These are phyloP conservation scores for Aspergillus ochraceoroseus DNA, from an alignment of 2,329 filamentous ascomycete species.

Conservation along the genomic window DNA sequence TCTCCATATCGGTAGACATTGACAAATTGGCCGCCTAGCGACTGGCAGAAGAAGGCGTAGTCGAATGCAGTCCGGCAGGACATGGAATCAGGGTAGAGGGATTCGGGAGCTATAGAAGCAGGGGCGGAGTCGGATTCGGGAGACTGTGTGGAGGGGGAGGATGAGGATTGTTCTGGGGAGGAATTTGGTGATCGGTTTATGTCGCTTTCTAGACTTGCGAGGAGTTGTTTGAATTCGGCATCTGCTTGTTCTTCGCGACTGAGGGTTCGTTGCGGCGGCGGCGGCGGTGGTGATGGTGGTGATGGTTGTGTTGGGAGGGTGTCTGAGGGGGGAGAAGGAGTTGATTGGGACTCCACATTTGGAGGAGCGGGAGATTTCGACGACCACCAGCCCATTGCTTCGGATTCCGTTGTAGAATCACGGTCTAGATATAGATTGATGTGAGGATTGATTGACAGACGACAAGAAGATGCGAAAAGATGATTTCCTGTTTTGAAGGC, in stretches of 20 bases:
- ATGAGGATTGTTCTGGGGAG: slow-evolving; percentile 13
- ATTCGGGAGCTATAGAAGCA: slow-evolving; percentile 54
- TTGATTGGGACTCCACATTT: slow-evolving; percentile 25
- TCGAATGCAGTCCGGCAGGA: slow-evolving; percentile 89
- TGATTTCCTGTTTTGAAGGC: slow-evolving; percentile 5
- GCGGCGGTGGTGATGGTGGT: slow-evolving; percentile 25
- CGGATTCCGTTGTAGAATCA: not conserved
- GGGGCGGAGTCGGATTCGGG: slow-evolving; percentile 17
- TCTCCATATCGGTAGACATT: slow-evolving; percentile 82
- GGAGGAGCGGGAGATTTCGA: slow-evolving; percentile 27
- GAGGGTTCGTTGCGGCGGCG: slow-evolving; percentile 27
- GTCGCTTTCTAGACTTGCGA: slow-evolving; percentile 47
- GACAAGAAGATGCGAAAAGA: too few species aligned
- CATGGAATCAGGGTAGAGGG: slow-evolving; percentile 74
- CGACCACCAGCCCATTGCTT: slow-evolving; percentile 47
- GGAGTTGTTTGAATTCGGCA: slow-evolving; percentile 51
- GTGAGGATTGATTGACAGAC: too few species aligned
- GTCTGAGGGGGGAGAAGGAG: slow-evolving; percentile 15
- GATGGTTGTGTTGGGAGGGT: slow-evolving; percentile 11
- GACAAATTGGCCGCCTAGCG: slow-evolving; percentile 83
- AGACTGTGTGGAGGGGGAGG: slow-evolving; percentile 10
- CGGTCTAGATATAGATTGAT: not conserved
- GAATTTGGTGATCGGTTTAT: slow-evolving; percentile 11
- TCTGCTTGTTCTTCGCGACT: slow-evolving; percentile 49
- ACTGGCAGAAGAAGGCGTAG: slow-evolving; percentile 88